Conservation (phyloP, 345 rosid genomes). For the Eutrema yunnanense region DNA sequence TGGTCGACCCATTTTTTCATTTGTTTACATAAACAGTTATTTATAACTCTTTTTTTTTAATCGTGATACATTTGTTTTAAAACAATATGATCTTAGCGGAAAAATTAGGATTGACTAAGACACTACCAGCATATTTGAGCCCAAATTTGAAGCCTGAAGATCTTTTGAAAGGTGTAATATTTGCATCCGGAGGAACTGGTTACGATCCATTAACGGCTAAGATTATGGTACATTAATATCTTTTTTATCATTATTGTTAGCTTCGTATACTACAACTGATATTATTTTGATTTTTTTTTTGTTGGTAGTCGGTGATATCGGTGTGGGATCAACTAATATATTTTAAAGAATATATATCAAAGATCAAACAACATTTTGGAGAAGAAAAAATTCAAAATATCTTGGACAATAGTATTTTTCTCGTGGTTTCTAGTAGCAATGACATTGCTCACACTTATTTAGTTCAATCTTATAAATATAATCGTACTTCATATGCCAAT, state of each 20-base stretch:
- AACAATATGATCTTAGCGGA: constrained; percentile 27
- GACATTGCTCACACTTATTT: constrained; percentile 51
- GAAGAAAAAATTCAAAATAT: constrained; percentile 33
- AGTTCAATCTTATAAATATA: constrained; percentile 21
- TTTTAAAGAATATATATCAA: constrained; percentile 41
- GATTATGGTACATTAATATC: constrained; percentile 24
- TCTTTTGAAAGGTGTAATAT: constrained; percentile 50
- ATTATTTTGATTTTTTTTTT: neutral
- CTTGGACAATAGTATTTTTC: constrained; percentile 30
- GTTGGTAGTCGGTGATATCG: constrained; percentile 4
- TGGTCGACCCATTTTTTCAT: neutral
- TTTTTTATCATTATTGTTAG: neutral
- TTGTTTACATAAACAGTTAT: neutral
- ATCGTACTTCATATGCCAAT: constrained; percentile 30
- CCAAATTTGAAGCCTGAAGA: constrained; percentile 32
- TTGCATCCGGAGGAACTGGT: constrained; percentile 61
- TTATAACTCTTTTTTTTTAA: neutral
- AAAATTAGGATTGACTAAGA: constrained; percentile 41
- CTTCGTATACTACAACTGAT: neutral
- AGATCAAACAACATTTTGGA: constrained; percentile 36
- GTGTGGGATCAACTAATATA: constrained; percentile 32
- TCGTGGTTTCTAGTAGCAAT: constrained; percentile 41
- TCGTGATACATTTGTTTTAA: neutral
- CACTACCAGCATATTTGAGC: constrained; percentile 49
- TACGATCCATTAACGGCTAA: constrained; percentile 52